A percentile compares a stretch with the other conserved stretches of the same genome.
These are phyloP conservation scores for Colletotrichum eleusines DNA, from an alignment of 2,329 filamentous ascomycete species.

Conservation along the genomic window DNA sequence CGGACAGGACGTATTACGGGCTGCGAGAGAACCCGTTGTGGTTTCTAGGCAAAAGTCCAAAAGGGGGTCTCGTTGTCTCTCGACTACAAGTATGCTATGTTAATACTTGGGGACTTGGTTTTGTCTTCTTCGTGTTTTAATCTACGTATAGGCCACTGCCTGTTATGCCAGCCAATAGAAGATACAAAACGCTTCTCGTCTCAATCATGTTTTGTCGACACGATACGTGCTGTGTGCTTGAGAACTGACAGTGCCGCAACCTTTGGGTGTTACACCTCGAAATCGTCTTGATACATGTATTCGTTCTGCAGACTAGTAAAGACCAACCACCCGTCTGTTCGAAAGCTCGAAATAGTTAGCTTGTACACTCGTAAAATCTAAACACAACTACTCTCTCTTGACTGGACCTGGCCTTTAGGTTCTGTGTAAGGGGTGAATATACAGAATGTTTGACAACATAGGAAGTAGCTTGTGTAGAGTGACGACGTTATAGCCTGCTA, in stretches of 20 bases:
- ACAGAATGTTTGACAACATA: too few species aligned
- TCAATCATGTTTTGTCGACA: neutral
- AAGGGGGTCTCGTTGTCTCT: neutral
- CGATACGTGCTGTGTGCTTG: neutral
- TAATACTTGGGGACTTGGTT: neutral
- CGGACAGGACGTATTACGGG: neutral
- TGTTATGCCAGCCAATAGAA: neutral
- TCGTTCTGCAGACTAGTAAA: neutral
- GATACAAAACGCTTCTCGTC: neutral
- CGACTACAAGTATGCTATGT: neutral
- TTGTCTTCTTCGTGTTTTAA: neutral
- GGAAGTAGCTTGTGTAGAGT: too few species aligned
- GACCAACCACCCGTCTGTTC: neutral
- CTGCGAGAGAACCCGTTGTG: neutral
- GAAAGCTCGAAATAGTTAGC: fast-evolving
- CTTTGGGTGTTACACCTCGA: neutral
- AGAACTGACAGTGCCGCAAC: neutral
- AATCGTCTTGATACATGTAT: neutral
- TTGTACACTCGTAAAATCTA: neutral
- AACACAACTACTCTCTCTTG: neutral
- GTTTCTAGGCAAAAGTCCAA: neutral
- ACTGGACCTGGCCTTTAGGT: too few species aligned
- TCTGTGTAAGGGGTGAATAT: too few species aligned
- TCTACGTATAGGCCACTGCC: neutral
- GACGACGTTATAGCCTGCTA: too few species aligned